A percentile compares a stretch with the other conserved stretches of the same genome.
Evolutionary conservation across 805 yeast genomes (phyloP).

Genomic region (Metschnikowia gruessii): DNA sequence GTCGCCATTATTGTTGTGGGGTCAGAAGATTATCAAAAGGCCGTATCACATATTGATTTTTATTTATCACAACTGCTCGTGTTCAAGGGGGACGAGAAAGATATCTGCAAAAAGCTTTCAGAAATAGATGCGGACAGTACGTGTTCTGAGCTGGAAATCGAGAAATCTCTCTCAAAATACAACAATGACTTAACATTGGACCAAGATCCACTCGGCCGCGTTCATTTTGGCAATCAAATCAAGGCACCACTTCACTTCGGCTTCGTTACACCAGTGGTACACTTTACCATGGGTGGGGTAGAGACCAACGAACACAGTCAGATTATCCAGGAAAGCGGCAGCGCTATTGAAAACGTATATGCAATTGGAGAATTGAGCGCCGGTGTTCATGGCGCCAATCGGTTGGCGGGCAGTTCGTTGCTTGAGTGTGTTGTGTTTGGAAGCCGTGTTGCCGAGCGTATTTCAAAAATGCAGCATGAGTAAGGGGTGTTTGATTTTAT

Average conservation of each 20-base stretch:
- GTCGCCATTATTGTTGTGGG: slow-evolving; percentile 35
- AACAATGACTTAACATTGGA: slow-evolving; percentile 8
- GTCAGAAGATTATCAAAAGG: slow-evolving; percentile 43
- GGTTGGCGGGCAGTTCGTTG: slow-evolving; percentile 58
- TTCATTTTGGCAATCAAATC: slow-evolving; percentile 24
- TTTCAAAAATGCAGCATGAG: neutral
- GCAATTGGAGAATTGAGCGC: slow-evolving; percentile 71
- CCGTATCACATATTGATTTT: slow-evolving; percentile 50
- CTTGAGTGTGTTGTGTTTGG: slow-evolving; percentile 64
- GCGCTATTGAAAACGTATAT: slow-evolving; percentile 44
- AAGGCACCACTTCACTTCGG: slow-evolving; percentile 41
- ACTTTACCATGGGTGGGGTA: slow-evolving; percentile 31
- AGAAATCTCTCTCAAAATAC: neutral
- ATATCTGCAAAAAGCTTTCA: slow-evolving; percentile 15
- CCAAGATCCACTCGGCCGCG: slow-evolving; percentile 37
- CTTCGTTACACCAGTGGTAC: slow-evolving; percentile 51
- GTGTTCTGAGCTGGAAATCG: neutral
- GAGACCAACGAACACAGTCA: slow-evolving; percentile 23
- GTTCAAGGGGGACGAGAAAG: slow-evolving; percentile 23
- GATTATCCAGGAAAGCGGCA: slow-evolving; percentile 22
- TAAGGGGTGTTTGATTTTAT: no score
- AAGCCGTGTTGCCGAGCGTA: slow-evolving; percentile 42
- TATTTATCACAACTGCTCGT: slow-evolving; percentile 35
- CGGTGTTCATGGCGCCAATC: slow-evolving; percentile 63
- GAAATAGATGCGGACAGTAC: slow-evolving; percentile 3